Evolutionary conservation across 1,284 basidiomycete species (phyloP).

Genomic region (Cerioporus squamosus): DNA sequence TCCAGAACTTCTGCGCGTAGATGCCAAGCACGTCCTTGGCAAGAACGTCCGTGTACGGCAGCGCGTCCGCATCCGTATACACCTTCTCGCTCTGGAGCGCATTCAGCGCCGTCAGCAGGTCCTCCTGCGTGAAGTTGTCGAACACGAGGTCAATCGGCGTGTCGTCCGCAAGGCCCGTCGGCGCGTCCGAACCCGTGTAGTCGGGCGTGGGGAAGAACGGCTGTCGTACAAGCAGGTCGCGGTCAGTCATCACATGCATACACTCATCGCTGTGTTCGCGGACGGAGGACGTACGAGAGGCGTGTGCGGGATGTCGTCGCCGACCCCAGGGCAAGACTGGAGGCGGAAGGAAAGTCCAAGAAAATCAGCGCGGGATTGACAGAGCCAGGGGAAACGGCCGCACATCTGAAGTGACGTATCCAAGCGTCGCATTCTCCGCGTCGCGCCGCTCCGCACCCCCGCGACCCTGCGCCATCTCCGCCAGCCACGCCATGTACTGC

Average conservation of each 20-base stretch:
- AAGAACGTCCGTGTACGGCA: constrained; percentile 53
- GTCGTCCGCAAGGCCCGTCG: constrained; percentile 48
- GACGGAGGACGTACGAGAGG: constrained; percentile 41
- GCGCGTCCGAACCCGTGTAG: constrained; percentile 60
- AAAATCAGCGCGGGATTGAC: background rate
- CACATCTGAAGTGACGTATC: constrained; percentile 76
- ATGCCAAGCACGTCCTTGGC: constrained; percentile 57
- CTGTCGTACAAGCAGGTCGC: background rate
- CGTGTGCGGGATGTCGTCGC: constrained; percentile 68
- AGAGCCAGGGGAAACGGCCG: constrained; percentile 30
- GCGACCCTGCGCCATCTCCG: constrained; percentile 50
- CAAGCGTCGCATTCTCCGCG: constrained; percentile 57
- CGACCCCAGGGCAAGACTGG: constrained; percentile 70
- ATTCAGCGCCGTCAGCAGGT: constrained; percentile 61
- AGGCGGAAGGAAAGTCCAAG: background rate
- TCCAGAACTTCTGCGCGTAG: constrained; percentile 67
- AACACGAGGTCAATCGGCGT: constrained; percentile 72
- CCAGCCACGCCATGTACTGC: constrained; percentile 57
- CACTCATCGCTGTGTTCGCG: no score
- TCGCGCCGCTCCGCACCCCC: constrained; percentile 40
- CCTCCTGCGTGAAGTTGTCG: constrained; percentile 62
- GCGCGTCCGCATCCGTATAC: constrained; percentile 56
- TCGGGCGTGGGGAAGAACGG: constrained; percentile 57
- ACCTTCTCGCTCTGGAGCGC: constrained; percentile 49
- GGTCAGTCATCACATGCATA: background rate